A percentile compares a stretch with the other conserved stretches of the same genome.
Evolutionary conservation across 2,329 filamentous ascomycete species (phyloP).

Genomic region (Clonostachys chloroleuca): DNA sequence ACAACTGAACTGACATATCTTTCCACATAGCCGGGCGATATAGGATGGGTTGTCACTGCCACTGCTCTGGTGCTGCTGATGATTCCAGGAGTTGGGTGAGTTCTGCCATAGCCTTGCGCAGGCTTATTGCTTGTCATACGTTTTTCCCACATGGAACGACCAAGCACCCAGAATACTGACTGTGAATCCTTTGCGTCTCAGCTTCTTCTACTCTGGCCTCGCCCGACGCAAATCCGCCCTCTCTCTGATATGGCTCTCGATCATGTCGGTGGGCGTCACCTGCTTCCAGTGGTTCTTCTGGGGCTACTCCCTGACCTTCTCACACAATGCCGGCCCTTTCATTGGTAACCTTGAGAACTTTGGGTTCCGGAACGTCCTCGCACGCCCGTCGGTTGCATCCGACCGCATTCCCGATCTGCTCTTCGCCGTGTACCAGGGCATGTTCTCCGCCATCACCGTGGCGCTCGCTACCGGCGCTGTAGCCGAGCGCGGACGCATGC

Average conservation of each 20-base stretch:
- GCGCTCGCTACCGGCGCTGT: slow-evolving; percentile 81
- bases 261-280: slow-evolving; percentile 80
- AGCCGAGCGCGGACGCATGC: slow-evolving; percentile 82
- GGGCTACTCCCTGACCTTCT: slow-evolving; percentile 82
- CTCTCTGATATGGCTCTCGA: slow-evolving; percentile 84
- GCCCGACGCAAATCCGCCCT: slow-evolving; percentile 85
- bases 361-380: slow-evolving; percentile 73
- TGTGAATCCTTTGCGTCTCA: slow-evolving; percentile 9
- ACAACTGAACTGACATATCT: background rate
- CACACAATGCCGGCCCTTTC: slow-evolving; percentile 69
- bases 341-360: slow-evolving; percentile 79
- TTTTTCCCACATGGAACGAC: background rate
- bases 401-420: slow-evolving; percentile 73
- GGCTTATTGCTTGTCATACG: background rate
- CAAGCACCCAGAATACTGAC: background rate
- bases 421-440: slow-evolving; percentile 83
- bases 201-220: slow-evolving; percentile 89
- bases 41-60: slow-evolving; percentile 77
- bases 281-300: slow-evolving; percentile 96
- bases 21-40: slow-evolving; percentile 63
- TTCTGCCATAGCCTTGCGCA: slow-evolving; percentile 7
- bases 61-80: slow-evolving; percentile 85
- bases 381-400: slow-evolving; percentile 69
- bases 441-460: slow-evolving; percentile 84
- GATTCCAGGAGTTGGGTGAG: slow-evolving; percentile 81